These are phyloP conservation scores for Salix koriyanagi DNA, from an alignment of 345 rosid genomes.

Conservation along the genomic window DNA sequence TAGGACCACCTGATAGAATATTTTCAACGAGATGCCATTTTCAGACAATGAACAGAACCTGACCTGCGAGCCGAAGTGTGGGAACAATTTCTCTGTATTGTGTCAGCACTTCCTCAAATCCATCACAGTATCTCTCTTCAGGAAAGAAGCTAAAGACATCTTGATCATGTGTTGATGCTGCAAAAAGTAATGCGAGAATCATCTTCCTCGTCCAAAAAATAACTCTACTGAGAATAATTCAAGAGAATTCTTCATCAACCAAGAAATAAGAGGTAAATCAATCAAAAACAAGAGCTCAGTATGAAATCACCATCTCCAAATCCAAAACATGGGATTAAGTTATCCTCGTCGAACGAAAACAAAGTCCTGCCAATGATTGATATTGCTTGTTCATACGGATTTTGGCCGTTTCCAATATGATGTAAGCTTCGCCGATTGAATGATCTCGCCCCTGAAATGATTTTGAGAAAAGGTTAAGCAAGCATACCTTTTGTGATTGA, in stretches of 20 bases:
- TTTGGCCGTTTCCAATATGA: slow-evolving; percentile 47
- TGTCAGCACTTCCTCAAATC: slow-evolving; percentile 82
- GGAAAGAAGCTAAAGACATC: slow-evolving; percentile 80
- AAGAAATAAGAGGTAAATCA: not conserved
- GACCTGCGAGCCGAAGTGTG: slow-evolving; percentile 79
- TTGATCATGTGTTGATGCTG: slow-evolving; percentile 91
- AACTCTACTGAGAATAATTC: not conserved
- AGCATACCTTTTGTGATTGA: not conserved
- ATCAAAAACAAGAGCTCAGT: not conserved
- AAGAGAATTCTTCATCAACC: not conserved
- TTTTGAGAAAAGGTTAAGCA: slow-evolving; percentile 15
- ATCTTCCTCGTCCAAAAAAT: not conserved
- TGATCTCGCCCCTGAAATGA: slow-evolving; percentile 58
- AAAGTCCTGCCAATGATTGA: slow-evolving; percentile 73
- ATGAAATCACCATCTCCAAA: slow-evolving; percentile 62
- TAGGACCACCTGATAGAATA: not conserved
- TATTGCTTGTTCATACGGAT: slow-evolving; percentile 81
- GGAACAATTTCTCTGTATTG: slow-evolving; percentile 80
- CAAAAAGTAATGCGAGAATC: slow-evolving; percentile 4
- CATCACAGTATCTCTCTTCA: slow-evolving; percentile 59
- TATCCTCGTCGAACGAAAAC: slow-evolving; percentile 72
- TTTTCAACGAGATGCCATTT: not conserved
- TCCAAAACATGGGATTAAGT: slow-evolving; percentile 78
- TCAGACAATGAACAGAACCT: not conserved
- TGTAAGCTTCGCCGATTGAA: slow-evolving; percentile 66